Evolutionary conservation across 2,329 filamentous ascomycete genomes (phyloP), one percentile per base, ranked within the genome.

Genomic region (Xylogone sp.): DNA sequence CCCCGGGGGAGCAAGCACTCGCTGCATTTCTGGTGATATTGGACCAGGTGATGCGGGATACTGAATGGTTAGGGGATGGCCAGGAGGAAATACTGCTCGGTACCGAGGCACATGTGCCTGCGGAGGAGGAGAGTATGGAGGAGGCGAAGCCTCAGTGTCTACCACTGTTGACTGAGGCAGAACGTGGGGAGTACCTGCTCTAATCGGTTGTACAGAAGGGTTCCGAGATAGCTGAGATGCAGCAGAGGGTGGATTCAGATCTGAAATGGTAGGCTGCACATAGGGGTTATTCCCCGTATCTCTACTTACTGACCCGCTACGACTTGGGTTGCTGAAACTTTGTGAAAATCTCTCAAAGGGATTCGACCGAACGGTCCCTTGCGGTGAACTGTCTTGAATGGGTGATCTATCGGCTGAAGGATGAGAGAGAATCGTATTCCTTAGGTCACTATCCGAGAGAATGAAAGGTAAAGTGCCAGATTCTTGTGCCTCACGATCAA

Each of bases 1-100:
- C 1, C 83, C 79, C 51, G 81, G 78, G 0, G 82, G 81, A 10
- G 78, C 79, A 75, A 88, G 87, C 0, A 79, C 79, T 13, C 75
- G 74, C 34, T 82, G 75, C 39, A 87, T 69, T 0, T 77, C 84
- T 1, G 86, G 84, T 1, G 86, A 86, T 0, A 81, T 68, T 2
- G 82, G 83, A 0, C 78, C 78, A 0, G 84, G 83, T 4, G 84
- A 83, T 1, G 76, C 75, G 2, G 82, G 77, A 27, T 77, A 76
- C 50, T 77, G 73, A 9, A 65, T 59, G 75, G 62, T 0, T 20
- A 53, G 47, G 31, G 50, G 71, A 54, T 82, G 77, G 2, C 71
- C 73, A 0, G 82, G 76, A 6, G 84, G 80, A 46, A 83, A 77
- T 3, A 86, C 73, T 2, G 81, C 79, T 49, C 75, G 75, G 60